A percentile compares a stretch with the other conserved stretches of the same genome.
These are phyloP conservation scores for Cytospora paraplurivora DNA, from an alignment of 2,329 filamentous ascomycete genomes.

Conservation along the genomic window DNA sequence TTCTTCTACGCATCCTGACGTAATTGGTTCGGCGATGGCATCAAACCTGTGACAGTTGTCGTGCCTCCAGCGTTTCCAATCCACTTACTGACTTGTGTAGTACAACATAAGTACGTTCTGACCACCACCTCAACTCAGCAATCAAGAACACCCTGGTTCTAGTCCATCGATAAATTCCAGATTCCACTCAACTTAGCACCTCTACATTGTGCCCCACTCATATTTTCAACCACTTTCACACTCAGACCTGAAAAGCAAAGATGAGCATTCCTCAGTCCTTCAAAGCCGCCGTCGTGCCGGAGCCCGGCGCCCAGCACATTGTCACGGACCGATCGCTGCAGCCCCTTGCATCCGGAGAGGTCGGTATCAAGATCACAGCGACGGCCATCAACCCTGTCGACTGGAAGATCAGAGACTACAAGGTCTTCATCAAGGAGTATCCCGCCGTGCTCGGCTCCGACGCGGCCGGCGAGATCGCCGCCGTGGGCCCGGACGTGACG, in stretches of 20 bases:
- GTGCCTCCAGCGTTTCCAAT: too few relatives aligned
- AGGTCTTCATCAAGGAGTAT: slow-evolving; percentile 34
- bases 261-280: slow-evolving; percentile 25
- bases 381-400: slow-evolving; percentile 41
- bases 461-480: slow-evolving; percentile 39
- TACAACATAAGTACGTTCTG: too few relatives aligned
- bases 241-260: background rate
- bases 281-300: slow-evolving; percentile 26
- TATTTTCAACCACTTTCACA: background rate
- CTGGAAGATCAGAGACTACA: slow-evolving; percentile 40
- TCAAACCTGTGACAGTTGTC: too few relatives aligned
- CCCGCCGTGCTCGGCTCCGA: slow-evolving; percentile 41
- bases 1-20: too few relatives aligned
- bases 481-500: slow-evolving; percentile 35
- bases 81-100: too few relatives aligned
- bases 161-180: too few relatives aligned
- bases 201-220: background rate
- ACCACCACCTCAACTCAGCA: too few relatives aligned
- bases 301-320: slow-evolving; percentile 22
- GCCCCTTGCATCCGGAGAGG: slow-evolving; percentile 30
- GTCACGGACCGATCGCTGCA: slow-evolving; percentile 25
- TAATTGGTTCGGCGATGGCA: too few relatives aligned
- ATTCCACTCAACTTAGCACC: too few relatives aligned
- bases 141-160: too few relatives aligned
- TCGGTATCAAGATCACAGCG: slow-evolving; percentile 32